Conservation (phyloP, 306 rosid species). For the Lathyrus sativus region DNA sequence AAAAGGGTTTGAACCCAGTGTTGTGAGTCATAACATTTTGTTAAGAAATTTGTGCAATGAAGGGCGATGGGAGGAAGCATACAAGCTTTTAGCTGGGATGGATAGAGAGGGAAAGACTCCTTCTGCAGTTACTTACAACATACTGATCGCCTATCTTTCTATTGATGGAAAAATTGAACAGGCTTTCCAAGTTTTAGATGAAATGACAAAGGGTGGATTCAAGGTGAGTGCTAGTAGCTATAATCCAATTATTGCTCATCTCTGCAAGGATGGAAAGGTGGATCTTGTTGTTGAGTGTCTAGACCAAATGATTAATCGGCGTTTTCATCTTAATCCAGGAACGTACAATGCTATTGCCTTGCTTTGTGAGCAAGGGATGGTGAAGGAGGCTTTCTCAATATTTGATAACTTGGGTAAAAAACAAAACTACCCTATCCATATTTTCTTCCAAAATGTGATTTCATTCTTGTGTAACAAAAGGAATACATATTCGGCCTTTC, state of each 20-base stretch:
- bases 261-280: constrained; percentile 74
- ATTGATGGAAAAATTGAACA: constrained; percentile 71
- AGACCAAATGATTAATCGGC: constrained; percentile 65
- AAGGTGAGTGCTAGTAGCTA: constrained; percentile 76
- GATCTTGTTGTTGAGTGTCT: constrained; percentile 67
- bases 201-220: constrained; percentile 64
- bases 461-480: constrained; percentile 80
- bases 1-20: constrained; percentile 75
- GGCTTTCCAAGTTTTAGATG: constrained; percentile 78
- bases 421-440: constrained; percentile 53
- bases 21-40: constrained; percentile 88
- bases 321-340: constrained; percentile 69
- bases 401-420: constrained; percentile 66
- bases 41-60: constrained; percentile 69
- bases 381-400: constrained; percentile 68
- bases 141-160: constrained; percentile 75
- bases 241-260: constrained; percentile 73
- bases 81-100: constrained; percentile 77
- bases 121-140: constrained; percentile 73
- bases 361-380: constrained; percentile 77
- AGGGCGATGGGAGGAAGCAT: constrained; percentile 87
- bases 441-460: constrained; percentile 63
- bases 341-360: constrained; percentile 75
- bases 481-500: constrained; percentile 84
- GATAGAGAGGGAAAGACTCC: constrained; percentile 59